These are phyloP conservation scores for Eimeria acervulina DNA, from an alignment of 169 alveolate genomes.

Conservation along the genomic window DNA sequence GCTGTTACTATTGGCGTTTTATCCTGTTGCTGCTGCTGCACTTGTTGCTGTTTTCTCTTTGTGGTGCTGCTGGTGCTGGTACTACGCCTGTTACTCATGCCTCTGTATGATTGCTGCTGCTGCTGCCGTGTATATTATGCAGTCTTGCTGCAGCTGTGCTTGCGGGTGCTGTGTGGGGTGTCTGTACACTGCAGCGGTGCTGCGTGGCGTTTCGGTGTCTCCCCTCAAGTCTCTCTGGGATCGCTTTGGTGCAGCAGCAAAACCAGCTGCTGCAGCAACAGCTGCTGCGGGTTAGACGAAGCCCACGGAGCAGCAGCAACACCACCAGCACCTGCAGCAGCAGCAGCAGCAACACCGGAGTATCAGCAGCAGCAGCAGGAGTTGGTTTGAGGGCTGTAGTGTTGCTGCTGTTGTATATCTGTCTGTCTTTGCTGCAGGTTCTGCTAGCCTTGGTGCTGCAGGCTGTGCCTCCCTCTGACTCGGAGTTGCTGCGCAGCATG, in stretches of 20 bases:
- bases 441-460: constrained; percentile 52
- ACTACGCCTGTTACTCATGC: constrained; percentile 2
- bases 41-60: background rate
- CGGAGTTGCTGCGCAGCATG: background rate
- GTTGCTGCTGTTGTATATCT: constrained; percentile 9
- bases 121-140: background rate
- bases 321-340: constrained; percentile 40
- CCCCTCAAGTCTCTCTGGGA: constrained; percentile 17
- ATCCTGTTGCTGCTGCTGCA: constrained; percentile 3
- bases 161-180: constrained; percentile 24
- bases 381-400: no score
- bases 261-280: constrained; percentile 49
- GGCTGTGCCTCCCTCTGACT: constrained; percentile 41
- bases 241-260: constrained; percentile 51
- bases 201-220: constrained; percentile 68
- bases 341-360: constrained; percentile 49
- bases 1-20: background rate
- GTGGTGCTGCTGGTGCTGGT: constrained; percentile 9
- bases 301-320: background rate
- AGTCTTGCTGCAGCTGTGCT: background rate
- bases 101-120: constrained; percentile 13
- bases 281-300: constrained; percentile 28
- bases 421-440: background rate
- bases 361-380: background rate
- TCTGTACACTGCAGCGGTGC: constrained; percentile 67